A percentile compares a stretch with the other conserved stretches of the same genome.
phyloP scores from a whole-genome alignment of 352 stramenopile genomes.

The Pythium graminicola region DNA sequence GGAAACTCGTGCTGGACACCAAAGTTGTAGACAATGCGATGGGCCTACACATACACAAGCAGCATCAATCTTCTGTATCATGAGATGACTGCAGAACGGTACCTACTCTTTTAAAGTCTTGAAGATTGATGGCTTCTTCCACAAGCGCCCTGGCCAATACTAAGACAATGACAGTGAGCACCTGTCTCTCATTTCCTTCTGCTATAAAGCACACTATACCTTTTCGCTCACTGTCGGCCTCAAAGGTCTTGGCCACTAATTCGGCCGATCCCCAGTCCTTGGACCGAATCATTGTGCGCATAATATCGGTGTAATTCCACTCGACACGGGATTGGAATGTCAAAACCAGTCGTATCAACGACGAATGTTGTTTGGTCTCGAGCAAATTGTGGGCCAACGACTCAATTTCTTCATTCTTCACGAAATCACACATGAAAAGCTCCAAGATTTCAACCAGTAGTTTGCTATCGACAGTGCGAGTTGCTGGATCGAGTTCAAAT shows the following conservation, averaged over 20 bases:
- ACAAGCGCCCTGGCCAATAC: conserved; percentile 39
- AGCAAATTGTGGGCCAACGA: conserved; percentile 25
- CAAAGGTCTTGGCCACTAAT: conserved; percentile 37
- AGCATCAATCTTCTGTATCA: not conserved
- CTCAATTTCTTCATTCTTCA: conserved; percentile 22
- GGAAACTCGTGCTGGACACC: conserved; percentile 44
- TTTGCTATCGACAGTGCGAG: conserved; percentile 31
- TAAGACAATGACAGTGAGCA: conserved; percentile 5
- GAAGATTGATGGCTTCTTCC: conserved; percentile 39
- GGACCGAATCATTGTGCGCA: conserved; percentile 30
- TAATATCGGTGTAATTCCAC: conserved; percentile 32
- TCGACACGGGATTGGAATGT: conserved; percentile 24
- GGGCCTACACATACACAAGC: conserved; percentile 26
- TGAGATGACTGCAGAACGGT: not conserved
- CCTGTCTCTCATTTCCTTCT: not conserved
- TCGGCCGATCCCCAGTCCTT: conserved; percentile 65
- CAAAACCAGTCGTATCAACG: conserved; percentile 42
- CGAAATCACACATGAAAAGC: conserved; percentile 41
- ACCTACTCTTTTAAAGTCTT: conserved; percentile 55
- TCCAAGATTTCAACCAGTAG: conserved; percentile 54
- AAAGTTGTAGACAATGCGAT: conserved; percentile 51
- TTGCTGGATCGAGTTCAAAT: conserved; percentile 7
- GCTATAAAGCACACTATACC: not conserved
- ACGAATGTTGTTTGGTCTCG: conserved; percentile 36
- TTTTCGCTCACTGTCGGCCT: conserved; percentile 8